Percentiles rank a stretch among this genome's conserved stretches.
Conservation (phyloP, 371 early-diverging fungal species). For the Mucor saturninus region DNA sequence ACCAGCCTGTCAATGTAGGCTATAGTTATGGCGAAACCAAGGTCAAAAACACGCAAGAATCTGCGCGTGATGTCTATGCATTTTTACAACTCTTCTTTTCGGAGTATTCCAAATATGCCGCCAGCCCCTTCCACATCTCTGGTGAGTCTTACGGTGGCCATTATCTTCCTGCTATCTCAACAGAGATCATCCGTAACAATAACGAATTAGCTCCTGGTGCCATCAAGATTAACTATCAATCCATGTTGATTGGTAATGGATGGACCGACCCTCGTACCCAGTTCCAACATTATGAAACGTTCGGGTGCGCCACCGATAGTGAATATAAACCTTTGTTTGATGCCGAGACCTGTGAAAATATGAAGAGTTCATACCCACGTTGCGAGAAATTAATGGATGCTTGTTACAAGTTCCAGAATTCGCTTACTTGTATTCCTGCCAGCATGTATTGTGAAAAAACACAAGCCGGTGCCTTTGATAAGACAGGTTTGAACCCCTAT, state of each 20-base stretch:
- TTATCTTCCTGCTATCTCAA: constrained; percentile 79
- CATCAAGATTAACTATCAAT: constrained; percentile 56
- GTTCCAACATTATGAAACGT: constrained; percentile 82
- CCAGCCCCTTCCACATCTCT: constrained; percentile 48
- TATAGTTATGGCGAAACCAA: constrained; percentile 74
- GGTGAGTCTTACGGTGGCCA: constrained; percentile 79
- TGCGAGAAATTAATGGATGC: constrained; percentile 73
- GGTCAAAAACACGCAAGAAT: constrained; percentile 52
- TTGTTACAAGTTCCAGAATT: constrained; percentile 77
- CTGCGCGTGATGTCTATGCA: constrained; percentile 63
- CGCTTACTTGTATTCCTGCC: constrained; percentile 82
- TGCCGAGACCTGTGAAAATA: constrained; percentile 66
- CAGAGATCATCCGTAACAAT: constrained; percentile 58
- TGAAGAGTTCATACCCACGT: constrained; percentile 67
- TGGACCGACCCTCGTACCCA: constrained; percentile 84
- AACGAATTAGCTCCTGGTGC: not conserved
- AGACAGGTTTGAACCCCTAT: constrained; percentile 75
- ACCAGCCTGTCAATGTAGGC: constrained; percentile 84
- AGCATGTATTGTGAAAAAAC: constrained; percentile 77
- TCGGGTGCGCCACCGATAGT: constrained; percentile 69
- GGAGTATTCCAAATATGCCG: constrained; percentile 53
- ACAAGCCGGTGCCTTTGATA: constrained; percentile 58
- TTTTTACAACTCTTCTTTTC: constrained; percentile 77
- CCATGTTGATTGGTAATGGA: constrained; percentile 89
- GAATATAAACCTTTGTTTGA: constrained; percentile 32